These are phyloP conservation scores for Naganishia randhawae DNA, from an alignment of 768 basidiomycete species.

Conservation along the genomic window DNA sequence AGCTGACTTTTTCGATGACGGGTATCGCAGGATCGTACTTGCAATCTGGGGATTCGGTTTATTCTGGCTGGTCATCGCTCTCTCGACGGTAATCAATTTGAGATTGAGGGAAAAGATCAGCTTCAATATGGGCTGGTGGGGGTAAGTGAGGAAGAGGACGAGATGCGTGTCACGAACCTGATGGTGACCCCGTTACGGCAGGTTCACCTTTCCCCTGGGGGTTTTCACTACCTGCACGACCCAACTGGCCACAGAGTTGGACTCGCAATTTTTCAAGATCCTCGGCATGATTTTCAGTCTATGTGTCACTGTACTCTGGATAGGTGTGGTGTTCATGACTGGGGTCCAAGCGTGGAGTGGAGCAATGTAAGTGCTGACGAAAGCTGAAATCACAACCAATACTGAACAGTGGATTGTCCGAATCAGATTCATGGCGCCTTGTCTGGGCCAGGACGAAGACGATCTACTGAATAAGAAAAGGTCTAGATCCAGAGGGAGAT, in stretches of 20 bases:
- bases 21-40: constrained; percentile 29
- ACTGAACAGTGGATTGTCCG: not conserved
- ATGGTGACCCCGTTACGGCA: not conserved
- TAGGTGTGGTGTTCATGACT: constrained; percentile 41
- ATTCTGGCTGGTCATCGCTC: constrained; percentile 44
- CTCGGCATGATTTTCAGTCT: constrained; percentile 43
- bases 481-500: not conserved
- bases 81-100: constrained; percentile 35
- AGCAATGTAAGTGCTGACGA: constrained; percentile 34
- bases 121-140: constrained; percentile 36
- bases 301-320: constrained; percentile 43
- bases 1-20: not conserved
- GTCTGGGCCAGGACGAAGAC: constrained; percentile 2
- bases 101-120: constrained; percentile 17
- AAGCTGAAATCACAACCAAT: not conserved
- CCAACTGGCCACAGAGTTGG: constrained; percentile 40
- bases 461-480: not conserved
- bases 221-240: constrained; percentile 41
- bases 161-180: not conserved
- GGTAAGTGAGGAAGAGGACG: not conserved
- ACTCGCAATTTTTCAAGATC: constrained; percentile 42
- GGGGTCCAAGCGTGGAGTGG: constrained; percentile 36
- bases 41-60: constrained; percentile 49
- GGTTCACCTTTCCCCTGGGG: constrained; percentile 49
- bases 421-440: constrained; percentile 19